A percentile compares a stretch with the other conserved stretches of the same genome.
Conservation (phyloP, 2,329 filamentous ascomycete genomes). For the Amauroascus verrucosus region DNA sequence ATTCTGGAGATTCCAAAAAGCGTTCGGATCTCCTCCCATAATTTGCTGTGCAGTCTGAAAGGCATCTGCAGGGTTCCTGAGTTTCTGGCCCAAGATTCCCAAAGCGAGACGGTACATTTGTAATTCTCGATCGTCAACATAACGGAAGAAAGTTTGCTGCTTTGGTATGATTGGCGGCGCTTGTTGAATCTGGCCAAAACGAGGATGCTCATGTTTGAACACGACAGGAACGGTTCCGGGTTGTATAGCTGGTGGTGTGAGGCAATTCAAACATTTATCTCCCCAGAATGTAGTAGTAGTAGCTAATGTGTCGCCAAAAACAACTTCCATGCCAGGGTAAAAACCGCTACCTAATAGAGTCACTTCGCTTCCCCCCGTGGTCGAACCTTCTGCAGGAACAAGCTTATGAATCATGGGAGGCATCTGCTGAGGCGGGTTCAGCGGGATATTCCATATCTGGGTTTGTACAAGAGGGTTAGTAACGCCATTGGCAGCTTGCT, state of each 20-base stretch:
- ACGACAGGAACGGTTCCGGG: constrained; percentile 62
- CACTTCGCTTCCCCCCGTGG: constrained; percentile 74
- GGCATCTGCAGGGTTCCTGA: constrained; percentile 39
- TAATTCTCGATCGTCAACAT: constrained; percentile 45
- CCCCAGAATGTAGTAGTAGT: constrained; percentile 74
- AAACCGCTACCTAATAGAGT: constrained; percentile 75
- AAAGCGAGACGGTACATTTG: constrained; percentile 39
- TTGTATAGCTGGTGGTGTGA: constrained; percentile 59
- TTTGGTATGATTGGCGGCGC: constrained; percentile 37
- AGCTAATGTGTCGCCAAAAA: constrained; percentile 63
- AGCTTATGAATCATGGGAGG: constrained; percentile 66
- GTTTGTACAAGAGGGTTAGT: constrained; percentile 39
- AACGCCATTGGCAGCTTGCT: constrained; percentile 23
- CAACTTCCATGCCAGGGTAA: constrained; percentile 67
- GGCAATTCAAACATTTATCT: constrained; percentile 65
- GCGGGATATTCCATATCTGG: constrained; percentile 43
- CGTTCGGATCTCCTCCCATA: constrained; percentile 37
- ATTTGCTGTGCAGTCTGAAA: constrained; percentile 41
- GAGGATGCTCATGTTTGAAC: constrained; percentile 49
- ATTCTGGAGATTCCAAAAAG: constrained; percentile 40
- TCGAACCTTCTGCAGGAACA: constrained; percentile 72
- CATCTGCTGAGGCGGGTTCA: constrained; percentile 43
- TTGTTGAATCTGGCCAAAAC: constrained; percentile 38
- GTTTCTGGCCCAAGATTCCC: constrained; percentile 38
- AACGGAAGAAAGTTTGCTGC: constrained; percentile 55